phyloP scores from a whole-genome alignment of 441 rosid genomes.

The Cnidoscolus chayamansa region DNA sequence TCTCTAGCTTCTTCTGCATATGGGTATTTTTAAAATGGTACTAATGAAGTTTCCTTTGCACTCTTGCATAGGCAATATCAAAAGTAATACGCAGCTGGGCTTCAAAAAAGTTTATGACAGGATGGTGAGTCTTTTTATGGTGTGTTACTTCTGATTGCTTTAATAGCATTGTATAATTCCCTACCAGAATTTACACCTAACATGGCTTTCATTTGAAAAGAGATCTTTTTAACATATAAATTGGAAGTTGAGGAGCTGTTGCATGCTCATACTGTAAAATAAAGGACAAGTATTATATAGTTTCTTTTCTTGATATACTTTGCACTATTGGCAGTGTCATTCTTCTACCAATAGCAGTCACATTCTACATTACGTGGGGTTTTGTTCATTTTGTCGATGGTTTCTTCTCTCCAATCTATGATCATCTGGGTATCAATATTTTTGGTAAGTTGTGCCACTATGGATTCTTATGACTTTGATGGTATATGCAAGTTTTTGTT shows the following conservation, averaged over 20 bases:
- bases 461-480: neutral
- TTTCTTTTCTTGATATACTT: neutral
- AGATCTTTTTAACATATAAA: neutral
- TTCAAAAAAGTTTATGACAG: conserved; percentile 77
- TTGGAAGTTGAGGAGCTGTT: neutral
- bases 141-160: neutral
- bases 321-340: conserved; percentile 43
- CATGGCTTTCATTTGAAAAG: neutral
- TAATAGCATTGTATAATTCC: neutral
- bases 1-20: neutral
- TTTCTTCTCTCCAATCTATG: conserved; percentile 65
- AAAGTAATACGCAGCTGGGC: conserved; percentile 81
- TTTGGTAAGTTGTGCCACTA: conserved; percentile 44
- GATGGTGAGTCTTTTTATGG: conserved; percentile 46
- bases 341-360: conserved; percentile 58
- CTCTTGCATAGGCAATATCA: conserved; percentile 46
- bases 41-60: neutral
- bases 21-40: neutral
- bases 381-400: conserved; percentile 62
- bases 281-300: neutral
- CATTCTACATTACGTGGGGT: conserved; percentile 69
- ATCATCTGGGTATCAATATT: conserved; percentile 56
- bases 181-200: neutral
- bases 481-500: neutral
- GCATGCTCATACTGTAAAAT: neutral